Percentiles rank a stretch among this genome's conserved stretches.
phyloP scores from a whole-genome alignment of 2,329 filamentous ascomycete genomes.

The Cordyceps fumosorosea region DNA sequence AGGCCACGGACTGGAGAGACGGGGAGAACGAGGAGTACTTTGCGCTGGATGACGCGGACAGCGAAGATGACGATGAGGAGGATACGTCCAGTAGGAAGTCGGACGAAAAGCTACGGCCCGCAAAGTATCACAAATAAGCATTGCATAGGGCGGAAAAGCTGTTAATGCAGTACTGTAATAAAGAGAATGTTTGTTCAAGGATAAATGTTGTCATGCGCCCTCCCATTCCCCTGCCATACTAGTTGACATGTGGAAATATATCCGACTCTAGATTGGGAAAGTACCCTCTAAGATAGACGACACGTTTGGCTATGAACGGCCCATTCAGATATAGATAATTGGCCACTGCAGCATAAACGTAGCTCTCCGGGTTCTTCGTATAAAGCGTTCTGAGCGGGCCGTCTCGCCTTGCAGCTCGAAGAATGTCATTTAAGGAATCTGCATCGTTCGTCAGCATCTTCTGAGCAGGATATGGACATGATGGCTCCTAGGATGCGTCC shows the following conservation, averaged over 20 bases:
- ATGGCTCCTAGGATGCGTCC: not conserved
- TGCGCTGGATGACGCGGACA: constrained; percentile 6
- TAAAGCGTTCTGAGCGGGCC: not conserved
- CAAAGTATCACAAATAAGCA: constrained; percentile 9
- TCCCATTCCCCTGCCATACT: not conserved
- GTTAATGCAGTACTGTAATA: not conserved
- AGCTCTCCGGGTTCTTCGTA: not conserved
- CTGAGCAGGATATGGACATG: not conserved
- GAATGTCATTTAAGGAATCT: not conserved
- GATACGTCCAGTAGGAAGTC: constrained; percentile 1
- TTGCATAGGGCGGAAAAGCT: not conserved
- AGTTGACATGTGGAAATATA: not conserved
- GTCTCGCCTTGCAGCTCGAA: not conserved
- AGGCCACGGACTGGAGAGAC: constrained; percentile 6
- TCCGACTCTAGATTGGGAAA: not conserved
- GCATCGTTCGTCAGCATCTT: not conserved
- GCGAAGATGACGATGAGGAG: constrained; percentile 12
- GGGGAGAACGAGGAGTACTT: constrained; percentile 10
- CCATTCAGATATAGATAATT: not conserved
- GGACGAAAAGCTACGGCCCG: constrained; percentile 7
- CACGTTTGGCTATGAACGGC: not conserved
- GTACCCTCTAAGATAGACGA: not conserved
- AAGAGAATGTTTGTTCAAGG: not conserved
- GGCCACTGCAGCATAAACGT: not conserved
- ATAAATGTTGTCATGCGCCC: not conserved